Base-by-base conservation (phyloP, 2,329 filamentous ascomycete genomes). In the Botryosphaeria dothidea region DNA sequence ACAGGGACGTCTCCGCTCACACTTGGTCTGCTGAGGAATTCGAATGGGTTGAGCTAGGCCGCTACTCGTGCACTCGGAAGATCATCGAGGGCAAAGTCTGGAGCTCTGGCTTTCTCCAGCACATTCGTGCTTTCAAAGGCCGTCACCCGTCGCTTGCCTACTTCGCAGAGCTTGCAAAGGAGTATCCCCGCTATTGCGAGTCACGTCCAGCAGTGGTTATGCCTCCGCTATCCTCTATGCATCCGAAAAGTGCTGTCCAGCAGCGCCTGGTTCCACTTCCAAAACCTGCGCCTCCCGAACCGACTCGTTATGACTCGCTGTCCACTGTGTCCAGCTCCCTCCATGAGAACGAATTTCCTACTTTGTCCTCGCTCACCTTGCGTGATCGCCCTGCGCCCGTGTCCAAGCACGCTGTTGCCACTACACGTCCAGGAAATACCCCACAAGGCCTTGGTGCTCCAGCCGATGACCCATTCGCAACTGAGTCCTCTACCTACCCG, bases 1-100 rank as follows among this genome's bases (percentile, higher is more conserved):
- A 82, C 65, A 76, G 79, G 52, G 80, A 83, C 64, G 74, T 83
- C 4, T 78, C 79, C 27, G 81, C 81, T 1, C 81, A 83, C 61
- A 78, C 81, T 66, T 83, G 81, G 81, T 79, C 77, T 6, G 65
- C 66, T 0, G 61, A 65, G 0, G 71, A 76, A 3, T 81, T 73
- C 51, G 71, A 78, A 45, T 83, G 81, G 81, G 72, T 76, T 56
- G 80, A 81, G 64, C 77, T 83, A 43, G 81, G 81, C 2, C 73
- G 75, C 27, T 83, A 77, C 66, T 78, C 75, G 36, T 77, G 80
- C 65, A 75, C 70, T 15, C 76, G 77, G 56, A 76, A 78, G 70
- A 76, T 70, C 62, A 74, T 80, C 3, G 80, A 82, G 67, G 81
- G 81, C 5, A 23, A 38, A 11, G 21, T 64, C 8, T 43, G 15